Conservation (phyloP, 2,329 filamentous ascomycete genomes). For the Plenodomus lindquistii region DNA sequence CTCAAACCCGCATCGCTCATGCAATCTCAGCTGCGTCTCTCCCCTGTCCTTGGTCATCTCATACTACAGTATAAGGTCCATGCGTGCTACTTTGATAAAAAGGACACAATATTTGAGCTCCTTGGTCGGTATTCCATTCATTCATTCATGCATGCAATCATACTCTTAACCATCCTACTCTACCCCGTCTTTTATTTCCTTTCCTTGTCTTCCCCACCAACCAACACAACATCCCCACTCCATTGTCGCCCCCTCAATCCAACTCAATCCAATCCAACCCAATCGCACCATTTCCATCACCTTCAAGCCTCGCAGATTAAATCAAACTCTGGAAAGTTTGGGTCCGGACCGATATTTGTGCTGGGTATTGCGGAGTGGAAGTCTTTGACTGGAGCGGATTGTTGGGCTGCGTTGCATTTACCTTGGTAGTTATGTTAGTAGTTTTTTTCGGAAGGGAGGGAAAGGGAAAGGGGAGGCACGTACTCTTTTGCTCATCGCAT, state of each 20-base stretch:
- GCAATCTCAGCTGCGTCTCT: no score
- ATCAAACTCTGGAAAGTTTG: conserved; percentile 44
- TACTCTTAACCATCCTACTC: neutral
- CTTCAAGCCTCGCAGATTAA: conserved; percentile 36
- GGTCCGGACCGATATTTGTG: conserved; percentile 43
- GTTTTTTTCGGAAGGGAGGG: neutral
- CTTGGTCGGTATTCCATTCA: no score
- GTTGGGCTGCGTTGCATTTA: conserved; percentile 33
- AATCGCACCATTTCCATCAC: neutral
- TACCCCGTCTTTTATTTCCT: neutral
- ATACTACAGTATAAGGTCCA: no score
- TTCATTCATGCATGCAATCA: neutral
- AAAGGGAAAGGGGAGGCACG: neutral
- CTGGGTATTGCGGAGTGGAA: conserved; percentile 30
- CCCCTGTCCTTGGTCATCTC: no score
- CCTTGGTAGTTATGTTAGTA: conserved; percentile 13
- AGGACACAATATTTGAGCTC: no score
- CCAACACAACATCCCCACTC: neutral
- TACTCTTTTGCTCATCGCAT: conserved; percentile 30
- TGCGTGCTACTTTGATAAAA: no score
- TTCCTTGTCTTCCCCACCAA: neutral
- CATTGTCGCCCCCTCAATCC: no score
- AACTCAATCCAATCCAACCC: neutral
- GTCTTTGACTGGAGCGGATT: conserved; percentile 30
- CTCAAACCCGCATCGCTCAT: no score